Percentiles rank a stretch among this genome's conserved stretches.
Evolutionary conservation across 163 green algal genomes (phyloP).

Genomic region (Chloromonas sp.): DNA sequence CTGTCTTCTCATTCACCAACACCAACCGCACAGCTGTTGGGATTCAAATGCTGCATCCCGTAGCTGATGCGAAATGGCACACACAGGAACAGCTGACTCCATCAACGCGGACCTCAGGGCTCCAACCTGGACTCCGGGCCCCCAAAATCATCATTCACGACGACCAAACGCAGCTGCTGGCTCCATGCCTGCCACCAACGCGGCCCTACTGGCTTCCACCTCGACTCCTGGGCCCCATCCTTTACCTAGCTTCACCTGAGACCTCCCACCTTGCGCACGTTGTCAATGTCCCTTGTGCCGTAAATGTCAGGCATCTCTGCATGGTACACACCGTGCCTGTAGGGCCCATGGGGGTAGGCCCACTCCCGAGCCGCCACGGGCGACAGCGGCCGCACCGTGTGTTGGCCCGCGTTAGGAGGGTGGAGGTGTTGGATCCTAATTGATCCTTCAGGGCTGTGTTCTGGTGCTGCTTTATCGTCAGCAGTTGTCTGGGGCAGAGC

Average conservation of each 20-base stretch:
- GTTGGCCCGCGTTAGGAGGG: not conserved
- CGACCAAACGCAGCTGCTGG: too few species aligned
- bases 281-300: constrained; percentile 1
- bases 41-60: too few species aligned
- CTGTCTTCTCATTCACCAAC: too few species aligned
- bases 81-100: too few species aligned
- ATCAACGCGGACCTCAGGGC: too few species aligned
- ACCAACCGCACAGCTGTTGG: too few species aligned
- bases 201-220: not conserved
- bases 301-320: not conserved
- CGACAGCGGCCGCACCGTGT: not conserved
- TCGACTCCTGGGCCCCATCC: not conserved
- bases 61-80: too few species aligned
- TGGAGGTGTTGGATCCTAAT: not conserved
- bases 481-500: not conserved
- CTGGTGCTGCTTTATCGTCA: not conserved
- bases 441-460: not conserved
- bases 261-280: not conserved
- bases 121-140: too few species aligned
- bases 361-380: not conserved
- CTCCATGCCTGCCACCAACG: not conserved
- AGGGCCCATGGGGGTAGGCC: not conserved
- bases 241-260: not conserved
- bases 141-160: too few species aligned
- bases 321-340: not conserved